These are phyloP conservation scores for Pythium brachiatum DNA, from an alignment of 352 stramenopile species.

Conservation along the genomic window DNA sequence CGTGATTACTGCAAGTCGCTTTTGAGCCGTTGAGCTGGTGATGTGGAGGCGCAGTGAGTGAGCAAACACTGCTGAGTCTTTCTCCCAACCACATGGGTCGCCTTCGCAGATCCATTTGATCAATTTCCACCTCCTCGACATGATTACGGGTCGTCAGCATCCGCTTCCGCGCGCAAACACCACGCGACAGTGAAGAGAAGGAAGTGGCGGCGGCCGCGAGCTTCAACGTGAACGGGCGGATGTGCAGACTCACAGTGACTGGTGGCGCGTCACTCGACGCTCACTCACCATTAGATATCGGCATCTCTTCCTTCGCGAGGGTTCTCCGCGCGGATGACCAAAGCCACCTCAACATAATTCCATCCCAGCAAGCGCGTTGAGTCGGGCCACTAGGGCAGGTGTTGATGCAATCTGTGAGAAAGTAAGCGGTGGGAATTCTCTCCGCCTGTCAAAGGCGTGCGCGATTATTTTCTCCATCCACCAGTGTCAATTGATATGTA, in stretches of 20 bases:
- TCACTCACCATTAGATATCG: no score
- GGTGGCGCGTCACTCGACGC: background rate
- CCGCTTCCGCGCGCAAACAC: background rate
- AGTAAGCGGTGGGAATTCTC: background rate
- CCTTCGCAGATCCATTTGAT: no score
- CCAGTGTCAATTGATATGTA: background rate
- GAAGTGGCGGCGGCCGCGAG: background rate
- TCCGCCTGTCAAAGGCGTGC: background rate
- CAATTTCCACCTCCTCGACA: background rate
- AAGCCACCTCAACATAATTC: background rate
- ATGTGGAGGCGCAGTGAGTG: no score
- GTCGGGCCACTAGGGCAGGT: background rate
- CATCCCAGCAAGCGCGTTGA: background rate
- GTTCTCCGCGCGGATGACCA: constrained; percentile 1
- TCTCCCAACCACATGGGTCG: background rate
- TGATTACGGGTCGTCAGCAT: constrained; percentile 5
- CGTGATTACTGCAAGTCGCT: constrained; percentile 2
- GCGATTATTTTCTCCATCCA: background rate
- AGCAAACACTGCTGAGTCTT: background rate
- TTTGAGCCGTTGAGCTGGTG: background rate
- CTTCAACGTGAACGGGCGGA: background rate
- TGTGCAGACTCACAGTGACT: background rate
- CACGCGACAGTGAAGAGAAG: background rate
- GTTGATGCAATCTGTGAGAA: constrained; percentile 3
- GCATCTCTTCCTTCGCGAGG: background rate